Conservation (phyloP, 257 asterid species). For the Solanum chmielewskii region DNA sequence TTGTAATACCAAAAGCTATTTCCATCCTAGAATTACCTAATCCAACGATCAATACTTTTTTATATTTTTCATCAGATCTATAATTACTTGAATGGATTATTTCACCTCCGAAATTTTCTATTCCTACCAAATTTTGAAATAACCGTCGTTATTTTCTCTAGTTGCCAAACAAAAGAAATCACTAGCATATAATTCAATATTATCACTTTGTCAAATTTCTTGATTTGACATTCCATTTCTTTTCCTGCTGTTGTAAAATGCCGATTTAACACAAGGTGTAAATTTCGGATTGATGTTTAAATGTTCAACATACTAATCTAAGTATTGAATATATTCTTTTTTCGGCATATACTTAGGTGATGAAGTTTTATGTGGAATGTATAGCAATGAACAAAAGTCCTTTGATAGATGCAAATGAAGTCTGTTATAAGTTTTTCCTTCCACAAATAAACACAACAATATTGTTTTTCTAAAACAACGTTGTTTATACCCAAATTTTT, state of each 20-base stretch:
- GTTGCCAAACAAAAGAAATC: conserved; percentile 35
- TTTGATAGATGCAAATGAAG: conserved; percentile 43
- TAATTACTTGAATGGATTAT: conserved; percentile 21
- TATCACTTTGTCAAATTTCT: not conserved
- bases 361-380: conserved; percentile 22
- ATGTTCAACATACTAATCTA: conserved; percentile 19
- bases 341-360: conserved; percentile 31
- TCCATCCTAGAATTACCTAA: conserved; percentile 76
- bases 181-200: conserved; percentile 8
- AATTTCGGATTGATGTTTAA: conserved; percentile 15
- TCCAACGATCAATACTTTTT: conserved; percentile 38
- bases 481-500: conserved; percentile 20
- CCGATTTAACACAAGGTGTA: conserved; percentile 5
- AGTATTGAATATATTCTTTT: conserved; percentile 16
- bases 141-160: conserved; percentile 34
- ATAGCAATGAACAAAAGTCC: conserved; percentile 36
- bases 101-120: conserved; percentile 24
- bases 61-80: conserved; percentile 14
- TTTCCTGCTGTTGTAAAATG: not conserved
- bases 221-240: conserved; percentile 18
- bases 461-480: conserved; percentile 39
- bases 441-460: conserved; percentile 48
- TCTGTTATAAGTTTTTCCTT: conserved; percentile 37
- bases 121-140: conserved; percentile 15
- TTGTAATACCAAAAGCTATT: conserved; percentile 39